A percentile compares a stretch with the other conserved stretches of the same genome.
Evolutionary conservation across 192 early-diverging fungal species (phyloP).

Genomic region (Diversispora epigaea): DNA sequence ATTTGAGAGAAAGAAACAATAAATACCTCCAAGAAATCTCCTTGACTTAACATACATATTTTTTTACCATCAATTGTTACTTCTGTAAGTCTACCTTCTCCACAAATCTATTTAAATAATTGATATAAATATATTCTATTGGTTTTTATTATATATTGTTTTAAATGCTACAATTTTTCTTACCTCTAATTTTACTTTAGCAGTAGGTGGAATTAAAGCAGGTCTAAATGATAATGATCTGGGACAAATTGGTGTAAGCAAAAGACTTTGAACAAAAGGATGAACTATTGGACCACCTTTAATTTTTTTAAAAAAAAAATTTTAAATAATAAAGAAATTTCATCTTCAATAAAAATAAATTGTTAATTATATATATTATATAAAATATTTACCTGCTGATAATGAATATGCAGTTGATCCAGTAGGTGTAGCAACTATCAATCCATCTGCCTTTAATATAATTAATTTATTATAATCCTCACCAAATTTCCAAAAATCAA

Average conservation of each 20-base stretch:
- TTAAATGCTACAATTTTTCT: not conserved
- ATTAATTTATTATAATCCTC: not conserved
- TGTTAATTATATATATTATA: not conserved
- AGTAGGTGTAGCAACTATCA: conserved; percentile 86
- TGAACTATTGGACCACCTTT: conserved; percentile 78
- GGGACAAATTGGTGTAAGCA: conserved; percentile 81
- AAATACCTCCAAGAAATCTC: conserved; percentile 62
- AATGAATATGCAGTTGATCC: conserved; percentile 91
- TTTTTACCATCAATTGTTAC: conserved; percentile 79
- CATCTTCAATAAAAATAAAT: not conserved
- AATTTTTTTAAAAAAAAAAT: not conserved
- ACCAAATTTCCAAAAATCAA: not conserved
- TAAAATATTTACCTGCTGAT: conserved; percentile 54
- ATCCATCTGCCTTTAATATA: conserved; percentile 42
- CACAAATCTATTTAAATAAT: conserved; percentile 44
- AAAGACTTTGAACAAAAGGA: conserved; percentile 69
- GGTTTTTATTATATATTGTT: not conserved
- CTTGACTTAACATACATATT: conserved; percentile 64
- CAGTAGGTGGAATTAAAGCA: conserved; percentile 70
- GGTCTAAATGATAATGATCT: conserved; percentile 83
- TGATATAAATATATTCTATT: not conserved
- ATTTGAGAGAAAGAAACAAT: too few species aligned
- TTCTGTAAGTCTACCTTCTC: conserved; percentile 60
- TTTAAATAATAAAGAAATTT: too few species aligned
- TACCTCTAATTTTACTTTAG: conserved; percentile 64